Conservation (phyloP, 129 eudicot species). For the Flaveria robusta region DNA sequence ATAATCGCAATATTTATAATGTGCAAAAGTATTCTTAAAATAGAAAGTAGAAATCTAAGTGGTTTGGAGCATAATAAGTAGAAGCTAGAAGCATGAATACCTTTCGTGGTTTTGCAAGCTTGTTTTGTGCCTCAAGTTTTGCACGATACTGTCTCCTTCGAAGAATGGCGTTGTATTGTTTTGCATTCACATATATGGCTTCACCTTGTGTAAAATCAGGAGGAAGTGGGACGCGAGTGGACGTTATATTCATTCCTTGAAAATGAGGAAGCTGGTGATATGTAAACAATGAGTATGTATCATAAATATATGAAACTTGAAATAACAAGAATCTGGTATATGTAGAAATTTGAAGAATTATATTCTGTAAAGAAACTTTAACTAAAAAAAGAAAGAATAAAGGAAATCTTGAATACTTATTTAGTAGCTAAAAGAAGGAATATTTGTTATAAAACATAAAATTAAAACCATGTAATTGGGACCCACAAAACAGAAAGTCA, state of each 20-base stretch:
- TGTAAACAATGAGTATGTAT: constrained; percentile 20
- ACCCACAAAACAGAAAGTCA: background rate
- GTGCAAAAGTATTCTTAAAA: background rate
- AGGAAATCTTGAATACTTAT: too few species aligned
- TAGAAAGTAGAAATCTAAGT: too few species aligned
- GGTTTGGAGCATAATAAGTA: background rate
- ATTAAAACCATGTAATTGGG: background rate
- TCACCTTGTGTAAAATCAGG: constrained; percentile 56
- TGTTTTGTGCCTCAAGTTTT: constrained; percentile 78
- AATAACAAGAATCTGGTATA: background rate
- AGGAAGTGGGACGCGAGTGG: constrained; percentile 66
- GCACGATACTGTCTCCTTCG: constrained; percentile 70
- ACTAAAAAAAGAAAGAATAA: too few species aligned
- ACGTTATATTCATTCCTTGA: constrained; percentile 42
- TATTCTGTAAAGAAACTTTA: too few species aligned
- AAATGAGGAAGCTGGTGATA: constrained; percentile 41
- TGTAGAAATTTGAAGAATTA: background rate
- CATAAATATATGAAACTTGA: background rate
- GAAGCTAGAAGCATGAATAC: constrained; percentile 29
- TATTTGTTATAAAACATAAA: too few species aligned
- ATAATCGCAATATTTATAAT: background rate
- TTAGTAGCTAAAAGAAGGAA: background rate
- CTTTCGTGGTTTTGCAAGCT: constrained; percentile 61
- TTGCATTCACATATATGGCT: constrained; percentile 68
- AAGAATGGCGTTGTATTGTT: constrained; percentile 69